Evolutionary conservation across 176 grass and related monocot genomes (phyloP), one percentile per base, ranked within the genome.

Genomic region (Oryza coarctata): DNA sequence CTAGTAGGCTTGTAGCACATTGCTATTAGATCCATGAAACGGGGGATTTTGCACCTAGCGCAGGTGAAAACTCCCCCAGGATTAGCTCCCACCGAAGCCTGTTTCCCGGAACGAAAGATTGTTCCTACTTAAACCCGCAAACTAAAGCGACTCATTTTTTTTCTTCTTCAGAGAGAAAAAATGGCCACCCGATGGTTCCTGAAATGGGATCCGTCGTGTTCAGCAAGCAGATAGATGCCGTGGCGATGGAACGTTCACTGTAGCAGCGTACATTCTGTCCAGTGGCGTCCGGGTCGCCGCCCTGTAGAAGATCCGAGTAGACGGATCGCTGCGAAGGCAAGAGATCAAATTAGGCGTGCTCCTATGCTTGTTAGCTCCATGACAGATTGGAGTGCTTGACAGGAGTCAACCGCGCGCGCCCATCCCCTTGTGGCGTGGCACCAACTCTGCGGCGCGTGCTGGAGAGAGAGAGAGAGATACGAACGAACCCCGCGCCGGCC

Each of bases 61-160:
- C 50, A 55, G 78, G 68, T 45, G 83, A 73, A 82, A 82, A 86
- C 43, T 68, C 64, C 49, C 87, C 85, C 65, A 32, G 38, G 76
- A 96, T 90, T 82, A 73, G 82, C 85, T 94, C 72, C 80, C 84
- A 14, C 33, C 74, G 20, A 25, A 70, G 47, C 76, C 26, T 84
- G 83, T 88, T 91, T 94, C 82, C 83, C 85, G 88, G 92, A 83
- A 78, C 39, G 84, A 88, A 94, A 88, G 90, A 88, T 84, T 32
- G 41, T 64, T 79, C 6, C 9, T 67, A 7, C 11, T 33, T n/a
- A 81, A 58, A 36, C 22, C 33, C 30, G 32, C 72, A 3, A 23
- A 7, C 6, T 13, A 26, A 22, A 65, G 76, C 0, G n/a, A 60
- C n/a, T 0, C 55, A 3, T 60, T 60, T 60, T 60, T 60, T 33